These are phyloP conservation scores for Polyrhizophydium stewartii DNA, from an alignment of 371 early-diverging fungal genomes.

Conservation along the genomic window DNA sequence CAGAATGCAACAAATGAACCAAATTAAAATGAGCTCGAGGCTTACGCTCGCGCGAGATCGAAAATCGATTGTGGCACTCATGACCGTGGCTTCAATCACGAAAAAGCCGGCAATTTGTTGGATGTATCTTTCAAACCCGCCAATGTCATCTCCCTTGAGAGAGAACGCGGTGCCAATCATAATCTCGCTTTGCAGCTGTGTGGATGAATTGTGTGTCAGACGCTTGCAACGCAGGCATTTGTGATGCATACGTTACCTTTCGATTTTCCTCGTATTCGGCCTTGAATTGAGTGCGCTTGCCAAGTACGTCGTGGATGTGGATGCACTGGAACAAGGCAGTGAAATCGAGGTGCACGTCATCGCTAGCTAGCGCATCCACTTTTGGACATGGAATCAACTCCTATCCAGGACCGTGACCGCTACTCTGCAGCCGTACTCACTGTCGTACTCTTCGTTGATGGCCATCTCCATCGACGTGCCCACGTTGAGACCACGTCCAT, in stretches of 20 bases:
- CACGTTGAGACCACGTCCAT: constrained; percentile 16
- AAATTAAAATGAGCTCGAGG: constrained; percentile 2
- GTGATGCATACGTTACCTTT: constrained; percentile 12
- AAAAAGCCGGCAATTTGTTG: constrained; percentile 94
- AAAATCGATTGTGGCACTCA: constrained; percentile 87
- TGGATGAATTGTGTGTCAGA: not conserved
- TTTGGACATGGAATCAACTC: not conserved
- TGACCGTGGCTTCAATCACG: constrained; percentile 85
- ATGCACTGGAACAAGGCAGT: constrained; percentile 93
- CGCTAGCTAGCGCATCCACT: constrained; percentile 23
- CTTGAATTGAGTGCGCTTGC: constrained; percentile 78
- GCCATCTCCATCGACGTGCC: constrained; percentile 72
- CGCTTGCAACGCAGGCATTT: not conserved
- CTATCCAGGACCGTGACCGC: no score
- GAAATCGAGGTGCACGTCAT: constrained; percentile 78
- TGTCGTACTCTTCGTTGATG: constrained; percentile 80
- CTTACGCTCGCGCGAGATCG: constrained; percentile 76
- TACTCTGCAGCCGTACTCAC: no score
- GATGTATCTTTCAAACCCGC: constrained; percentile 1
- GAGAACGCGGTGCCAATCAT: constrained; percentile 16
- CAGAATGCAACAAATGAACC: not conserved
- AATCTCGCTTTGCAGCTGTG: constrained; percentile 17
- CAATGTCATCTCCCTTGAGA: constrained; percentile 3
- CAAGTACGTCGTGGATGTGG: constrained; percentile 90
- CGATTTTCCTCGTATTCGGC: constrained; percentile 89